Conservation (phyloP, 2,329 filamentous ascomycete species). For the Byssothecium circinans region DNA sequence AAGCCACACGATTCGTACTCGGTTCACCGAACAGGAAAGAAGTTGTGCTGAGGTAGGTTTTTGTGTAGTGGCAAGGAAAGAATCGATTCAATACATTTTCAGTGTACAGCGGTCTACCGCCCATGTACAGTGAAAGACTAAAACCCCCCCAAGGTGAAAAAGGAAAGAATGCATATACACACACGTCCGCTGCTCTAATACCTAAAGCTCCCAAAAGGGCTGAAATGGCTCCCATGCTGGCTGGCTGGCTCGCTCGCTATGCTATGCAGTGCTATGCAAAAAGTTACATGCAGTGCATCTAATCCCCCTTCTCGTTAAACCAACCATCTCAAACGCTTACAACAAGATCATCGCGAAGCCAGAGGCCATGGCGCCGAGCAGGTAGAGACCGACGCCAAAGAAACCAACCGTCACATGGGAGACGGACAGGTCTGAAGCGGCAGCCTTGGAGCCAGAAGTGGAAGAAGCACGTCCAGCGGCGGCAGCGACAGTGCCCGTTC, state of each 20-base stretch:
- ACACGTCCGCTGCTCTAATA: not conserved
- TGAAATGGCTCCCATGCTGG: too few species aligned
- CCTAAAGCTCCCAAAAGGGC: not conserved
- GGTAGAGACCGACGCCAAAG: slow-evolving; percentile 54
- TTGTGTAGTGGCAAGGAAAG: too few species aligned
- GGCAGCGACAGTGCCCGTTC: slow-evolving; percentile 58
- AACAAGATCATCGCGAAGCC: slow-evolving; percentile 59
- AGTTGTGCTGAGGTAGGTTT: too few species aligned
- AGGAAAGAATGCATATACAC: too few species aligned
- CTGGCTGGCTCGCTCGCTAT: not conserved
- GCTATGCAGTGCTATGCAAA: not conserved
- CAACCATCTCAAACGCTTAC: slow-evolving; percentile 35
- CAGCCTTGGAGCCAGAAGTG: slow-evolving; percentile 18
- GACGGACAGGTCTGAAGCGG: slow-evolving; percentile 48
- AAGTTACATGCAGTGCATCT: not conserved
- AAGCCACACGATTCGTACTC: too few species aligned
- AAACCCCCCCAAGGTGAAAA: too few species aligned
- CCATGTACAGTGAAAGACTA: too few species aligned
- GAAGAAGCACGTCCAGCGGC: slow-evolving; percentile 17
- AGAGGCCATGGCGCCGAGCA: slow-evolving; percentile 53
- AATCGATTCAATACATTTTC: too few species aligned
- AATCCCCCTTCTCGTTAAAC: not conserved
- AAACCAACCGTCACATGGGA: slow-evolving; percentile 50
- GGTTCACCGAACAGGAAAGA: too few species aligned
- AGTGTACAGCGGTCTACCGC: too few species aligned